phyloP scores from a whole-genome alignment of 1,139 yeast genomes.

The Sugiyamaella sp. region DNA sequence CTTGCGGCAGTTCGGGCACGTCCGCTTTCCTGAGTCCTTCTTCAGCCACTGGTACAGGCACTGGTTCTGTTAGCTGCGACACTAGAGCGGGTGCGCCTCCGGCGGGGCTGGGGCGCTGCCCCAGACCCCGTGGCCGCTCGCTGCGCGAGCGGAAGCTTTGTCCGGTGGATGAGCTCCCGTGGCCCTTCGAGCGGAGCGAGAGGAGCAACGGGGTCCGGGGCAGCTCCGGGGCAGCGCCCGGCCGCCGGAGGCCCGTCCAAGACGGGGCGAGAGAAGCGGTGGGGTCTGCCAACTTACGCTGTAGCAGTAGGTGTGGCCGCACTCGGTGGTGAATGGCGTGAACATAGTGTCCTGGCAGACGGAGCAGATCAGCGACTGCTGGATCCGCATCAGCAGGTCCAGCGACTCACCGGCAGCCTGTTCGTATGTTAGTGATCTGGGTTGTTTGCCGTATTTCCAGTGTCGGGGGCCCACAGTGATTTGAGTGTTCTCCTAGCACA shows the following conservation, averaged over 20 bases:
- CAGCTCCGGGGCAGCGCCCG: too few species aligned
- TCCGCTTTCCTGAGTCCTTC: conserved; percentile 25
- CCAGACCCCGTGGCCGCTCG: neutral
- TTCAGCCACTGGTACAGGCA: conserved; percentile 38
- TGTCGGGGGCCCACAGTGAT: too few species aligned
- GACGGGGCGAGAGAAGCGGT: neutral
- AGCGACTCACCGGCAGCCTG: conserved; percentile 21
- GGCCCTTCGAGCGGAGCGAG: too few species aligned
- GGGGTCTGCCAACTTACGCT: conserved; percentile 27
- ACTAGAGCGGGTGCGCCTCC: too few species aligned
- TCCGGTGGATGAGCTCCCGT: neutral
- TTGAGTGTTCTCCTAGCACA: too few species aligned
- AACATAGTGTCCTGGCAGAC: conserved; percentile 43
- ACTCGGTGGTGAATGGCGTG: conserved; percentile 40
- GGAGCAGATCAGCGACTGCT: conserved; percentile 37
- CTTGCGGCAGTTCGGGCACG: conserved; percentile 38
- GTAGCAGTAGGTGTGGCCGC: conserved; percentile 44
- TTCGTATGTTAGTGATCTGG: neutral
- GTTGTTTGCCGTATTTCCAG: neutral
- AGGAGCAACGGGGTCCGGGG: too few species aligned
- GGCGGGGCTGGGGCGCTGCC: conserved; percentile 9
- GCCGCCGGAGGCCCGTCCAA: too few species aligned
- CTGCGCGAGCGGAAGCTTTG: neutral
- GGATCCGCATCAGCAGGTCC: conserved; percentile 27
- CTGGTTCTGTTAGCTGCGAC: conserved; percentile 22